Evolutionary conservation across 129 eudicot genomes (phyloP).

Genomic region (Tagetes erecta): DNA sequence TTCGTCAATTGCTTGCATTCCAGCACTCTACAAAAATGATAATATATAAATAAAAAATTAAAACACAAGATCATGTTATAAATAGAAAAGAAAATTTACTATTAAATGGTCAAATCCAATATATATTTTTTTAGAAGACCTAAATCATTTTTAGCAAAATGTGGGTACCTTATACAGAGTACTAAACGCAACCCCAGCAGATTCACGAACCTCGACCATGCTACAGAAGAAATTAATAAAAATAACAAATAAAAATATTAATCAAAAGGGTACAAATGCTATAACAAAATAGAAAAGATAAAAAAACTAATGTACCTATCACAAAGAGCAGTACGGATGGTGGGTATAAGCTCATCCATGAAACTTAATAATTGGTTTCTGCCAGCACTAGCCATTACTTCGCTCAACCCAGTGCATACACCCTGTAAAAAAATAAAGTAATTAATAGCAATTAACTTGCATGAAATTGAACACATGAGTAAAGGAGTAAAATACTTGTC

Average conservation of each 20-base stretch:
- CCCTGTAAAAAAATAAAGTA: conserved; percentile 52
- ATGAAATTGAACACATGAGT: neutral
- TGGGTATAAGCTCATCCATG: conserved; percentile 87
- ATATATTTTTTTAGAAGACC: no score
- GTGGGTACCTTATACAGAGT: conserved; percentile 87
- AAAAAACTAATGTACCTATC: conserved; percentile 61
- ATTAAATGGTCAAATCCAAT: neutral
- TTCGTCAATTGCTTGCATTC: conserved; percentile 99
- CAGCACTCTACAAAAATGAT: conserved; percentile 68
- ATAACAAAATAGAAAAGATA: neutral
- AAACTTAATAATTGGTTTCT: conserved; percentile 81
- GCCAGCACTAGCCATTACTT: conserved; percentile 99
- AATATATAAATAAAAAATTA: neutral
- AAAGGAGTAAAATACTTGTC: conserved; percentile 60
- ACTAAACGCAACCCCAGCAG: conserved; percentile 94
- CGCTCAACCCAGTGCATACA: conserved; percentile 96
- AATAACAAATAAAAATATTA: neutral
- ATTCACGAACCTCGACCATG: conserved; percentile 80
- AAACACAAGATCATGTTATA: neutral
- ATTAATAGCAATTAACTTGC: conserved; percentile 1
- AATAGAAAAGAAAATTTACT: neutral
- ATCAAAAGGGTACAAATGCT: conserved; percentile 1
- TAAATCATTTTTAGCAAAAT: neutral
- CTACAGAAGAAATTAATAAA: conserved; percentile 37
- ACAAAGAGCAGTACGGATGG: conserved; percentile 96